Percentiles rank a stretch among this genome's conserved stretches.
These are phyloP conservation scores for Nitzschia sp. DNA, from an alignment of 108 stramenopile genomes.

Conservation along the genomic window DNA sequence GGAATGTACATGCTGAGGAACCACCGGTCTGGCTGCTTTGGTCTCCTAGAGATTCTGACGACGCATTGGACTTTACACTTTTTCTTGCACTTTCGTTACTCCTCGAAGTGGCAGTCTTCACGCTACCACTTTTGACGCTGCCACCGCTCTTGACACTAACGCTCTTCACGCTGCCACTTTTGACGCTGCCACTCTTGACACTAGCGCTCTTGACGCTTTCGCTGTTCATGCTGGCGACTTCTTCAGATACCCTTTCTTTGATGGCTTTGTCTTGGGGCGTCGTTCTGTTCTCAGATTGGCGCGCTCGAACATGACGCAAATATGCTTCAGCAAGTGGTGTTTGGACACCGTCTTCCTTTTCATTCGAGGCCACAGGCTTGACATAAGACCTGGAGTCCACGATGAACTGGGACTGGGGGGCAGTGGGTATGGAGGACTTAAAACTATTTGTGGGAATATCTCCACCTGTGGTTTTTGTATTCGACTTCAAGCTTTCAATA, in stretches of 20 bases:
- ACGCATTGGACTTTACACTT: neutral
- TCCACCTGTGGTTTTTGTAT: too few relatives aligned
- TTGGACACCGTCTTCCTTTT: neutral
- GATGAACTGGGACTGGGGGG: too few relatives aligned
- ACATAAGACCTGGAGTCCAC: too few relatives aligned
- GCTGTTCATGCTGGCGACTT: too few relatives aligned
- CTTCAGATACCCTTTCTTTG: neutral
- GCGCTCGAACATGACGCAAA: neutral
- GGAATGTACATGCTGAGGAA: neutral
- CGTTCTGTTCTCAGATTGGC: neutral
- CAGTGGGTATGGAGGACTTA: too few relatives aligned
- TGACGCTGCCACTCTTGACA: neutral
- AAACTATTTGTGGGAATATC: too few relatives aligned
- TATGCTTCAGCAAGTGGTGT: neutral
- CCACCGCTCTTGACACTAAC: neutral
- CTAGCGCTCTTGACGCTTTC: constrained; percentile 11
- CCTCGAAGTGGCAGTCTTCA: too few relatives aligned
- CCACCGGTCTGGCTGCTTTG: neutral
- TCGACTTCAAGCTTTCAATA: neutral
- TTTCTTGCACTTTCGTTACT: neutral
- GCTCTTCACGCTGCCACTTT: constrained; percentile 13
- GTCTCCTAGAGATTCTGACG: neutral
- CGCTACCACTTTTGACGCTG: constrained; percentile 10
- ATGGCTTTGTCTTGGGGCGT: neutral
- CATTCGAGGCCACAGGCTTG: too few relatives aligned